phyloP scores from a whole-genome alignment of 805 yeast species.

The Candida tibetensis region DNA sequence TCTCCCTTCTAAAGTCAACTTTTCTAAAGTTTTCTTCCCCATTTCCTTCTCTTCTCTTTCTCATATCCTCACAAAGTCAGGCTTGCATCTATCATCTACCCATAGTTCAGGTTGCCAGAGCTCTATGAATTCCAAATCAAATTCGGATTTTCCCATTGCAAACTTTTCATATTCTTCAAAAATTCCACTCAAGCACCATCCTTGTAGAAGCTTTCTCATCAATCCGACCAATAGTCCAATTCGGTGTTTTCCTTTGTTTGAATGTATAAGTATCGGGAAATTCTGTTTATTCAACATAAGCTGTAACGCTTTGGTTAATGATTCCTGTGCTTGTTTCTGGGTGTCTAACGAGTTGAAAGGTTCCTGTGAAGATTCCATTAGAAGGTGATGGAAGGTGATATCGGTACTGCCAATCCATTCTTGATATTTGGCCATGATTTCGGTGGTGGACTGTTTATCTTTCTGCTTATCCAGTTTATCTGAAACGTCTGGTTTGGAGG shows the following conservation, averaged over 20 bases:
- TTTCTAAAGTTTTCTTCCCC: neutral
- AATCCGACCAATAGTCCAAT: constrained; percentile 93
- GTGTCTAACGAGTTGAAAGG: constrained; percentile 60
- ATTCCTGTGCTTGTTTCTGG: constrained; percentile 35
- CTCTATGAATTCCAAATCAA: constrained; percentile 88
- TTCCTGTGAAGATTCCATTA: constrained; percentile 72
- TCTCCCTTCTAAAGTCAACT: too few species aligned
- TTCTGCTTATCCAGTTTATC: constrained; percentile 14
- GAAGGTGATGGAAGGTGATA: constrained; percentile 56
- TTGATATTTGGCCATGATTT: constrained; percentile 54
- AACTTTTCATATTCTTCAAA: constrained; percentile 92
- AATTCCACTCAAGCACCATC: constrained; percentile 90
- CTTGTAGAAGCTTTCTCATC: constrained; percentile 79
- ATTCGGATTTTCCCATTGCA: constrained; percentile 91
- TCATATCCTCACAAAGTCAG: constrained; percentile 57
- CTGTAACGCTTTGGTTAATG: constrained; percentile 55
- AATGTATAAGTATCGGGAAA: constrained; percentile 86
- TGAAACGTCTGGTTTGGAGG: constrained; percentile 9
- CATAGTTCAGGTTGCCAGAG: constrained; percentile 63
- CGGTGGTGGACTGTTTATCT: constrained; percentile 51
- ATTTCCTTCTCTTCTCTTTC: neutral
- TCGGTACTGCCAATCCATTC: constrained; percentile 59
- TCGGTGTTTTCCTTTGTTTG: constrained; percentile 96
- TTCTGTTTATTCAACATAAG: constrained; percentile 61
- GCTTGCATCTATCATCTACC: constrained; percentile 49